Evolutionary conservation across 129 eudicot genomes (phyloP).

Genomic region (Artemisia annua): DNA sequence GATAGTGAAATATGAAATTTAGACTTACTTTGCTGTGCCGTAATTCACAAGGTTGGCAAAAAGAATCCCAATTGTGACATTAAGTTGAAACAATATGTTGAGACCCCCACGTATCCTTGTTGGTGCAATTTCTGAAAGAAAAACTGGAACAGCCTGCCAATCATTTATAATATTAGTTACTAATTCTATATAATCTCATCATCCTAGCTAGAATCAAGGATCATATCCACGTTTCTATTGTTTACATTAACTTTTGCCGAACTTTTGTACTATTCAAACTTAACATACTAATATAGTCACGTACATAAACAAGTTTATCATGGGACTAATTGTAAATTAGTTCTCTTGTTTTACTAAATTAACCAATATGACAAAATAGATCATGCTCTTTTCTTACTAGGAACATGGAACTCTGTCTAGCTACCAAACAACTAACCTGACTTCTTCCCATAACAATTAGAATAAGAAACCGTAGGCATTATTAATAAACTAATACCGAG

Average conservation of each 20-base stretch:
- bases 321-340: neutral
- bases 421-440: too few species aligned
- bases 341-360: neutral
- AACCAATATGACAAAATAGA: neutral
- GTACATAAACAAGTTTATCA: neutral
- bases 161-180: too few species aligned
- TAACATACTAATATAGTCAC: too few species aligned
- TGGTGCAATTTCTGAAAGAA: slow-evolving; percentile 95
- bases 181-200: neutral
- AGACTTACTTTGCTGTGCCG: slow-evolving; percentile 70
- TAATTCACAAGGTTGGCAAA: slow-evolving; percentile 91
- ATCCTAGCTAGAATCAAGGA: neutral
- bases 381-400: neutral
- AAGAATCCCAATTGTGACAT: slow-evolving; percentile 87
- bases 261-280: too few species aligned
- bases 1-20: neutral
- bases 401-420: too few species aligned
- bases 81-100: slow-evolving; percentile 89
- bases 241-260: too few species aligned
- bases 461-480: too few species aligned
- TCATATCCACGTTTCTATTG: neutral
- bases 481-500: too few species aligned
- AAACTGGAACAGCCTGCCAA: slow-evolving; percentile 87
- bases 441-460: too few species aligned
- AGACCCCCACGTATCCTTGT: slow-evolving; percentile 90